Evolutionary conservation across 768 basidiomycete species (phyloP), one percentile per base, ranked within the genome.

Genomic region (Termitomyces sp.): DNA sequence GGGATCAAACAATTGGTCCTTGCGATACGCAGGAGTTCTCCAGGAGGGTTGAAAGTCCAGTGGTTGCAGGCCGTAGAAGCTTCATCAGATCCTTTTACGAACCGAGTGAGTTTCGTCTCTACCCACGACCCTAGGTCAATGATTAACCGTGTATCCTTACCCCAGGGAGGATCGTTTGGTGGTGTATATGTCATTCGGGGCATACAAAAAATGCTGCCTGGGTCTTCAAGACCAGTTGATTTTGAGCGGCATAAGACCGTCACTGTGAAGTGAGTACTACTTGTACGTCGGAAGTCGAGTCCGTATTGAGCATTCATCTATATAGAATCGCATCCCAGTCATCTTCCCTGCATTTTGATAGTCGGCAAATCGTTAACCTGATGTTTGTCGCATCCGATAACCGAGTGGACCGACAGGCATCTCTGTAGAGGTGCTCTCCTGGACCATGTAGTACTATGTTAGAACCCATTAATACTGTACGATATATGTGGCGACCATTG

Each of bases 241-340:
- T 78, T 76, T 60, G 76, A 77, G 59, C 74, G 83, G 57, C 79
- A 79, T 62, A 84, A 84, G 60, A 74, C 74, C 20, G 79, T 83
- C 14, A 76, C 74, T 42, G 83, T 82, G 24, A 75, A 70, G 83
- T 84, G 55, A 64, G 79, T 69, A 18, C 39, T 52, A 32, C n/a
- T 10, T 24, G 9, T 40, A 32, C 45, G 5, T 20, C 43, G 16
- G 33, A 39, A 22, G 20, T 53, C 8, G 20, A 7, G 39, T 14
- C 58, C 12, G 30, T 32, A 1, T 44, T 27, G 43, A 5, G 18
- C 10, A 39, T 48, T 10, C 45, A 53, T 22, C 1, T 18, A 34
- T 12, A 20, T 49, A 80, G 79, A 49, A 80, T 80, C 58, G 75
- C 76, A 58, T 79, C 78, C 9, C 72, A 76, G 62, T 73, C 72